These are phyloP conservation scores for Vinca minor DNA, from an alignment of 257 asterid species.

Conservation along the genomic window DNA sequence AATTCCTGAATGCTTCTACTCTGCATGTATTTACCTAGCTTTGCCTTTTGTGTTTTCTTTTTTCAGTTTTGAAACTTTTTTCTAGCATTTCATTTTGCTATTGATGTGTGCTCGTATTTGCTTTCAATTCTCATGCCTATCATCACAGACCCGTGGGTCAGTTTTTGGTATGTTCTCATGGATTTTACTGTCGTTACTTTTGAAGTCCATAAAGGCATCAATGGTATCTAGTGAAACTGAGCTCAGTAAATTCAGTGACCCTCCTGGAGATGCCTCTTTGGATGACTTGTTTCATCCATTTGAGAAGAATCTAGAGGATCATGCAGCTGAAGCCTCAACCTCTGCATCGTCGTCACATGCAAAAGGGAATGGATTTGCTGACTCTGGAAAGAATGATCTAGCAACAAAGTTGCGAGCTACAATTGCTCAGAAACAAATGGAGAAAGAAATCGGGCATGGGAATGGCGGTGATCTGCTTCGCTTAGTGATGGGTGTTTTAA, in stretches of 20 bases:
- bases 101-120: not conserved
- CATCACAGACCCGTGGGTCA: not conserved
- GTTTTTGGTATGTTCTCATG: not conserved
- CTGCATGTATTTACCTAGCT: not conserved
- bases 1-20: not conserved
- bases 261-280: conserved; percentile 90
- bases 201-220: conserved; percentile 58
- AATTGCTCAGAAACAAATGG: conserved; percentile 83
- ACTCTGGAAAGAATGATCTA: conserved; percentile 68
- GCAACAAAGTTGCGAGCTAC: conserved; percentile 91
- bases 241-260: conserved; percentile 85
- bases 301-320: conserved; percentile 46
- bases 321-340: conserved; percentile 63
- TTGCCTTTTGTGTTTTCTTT: too few relatives aligned
- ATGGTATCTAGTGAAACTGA: conserved; percentile 47
- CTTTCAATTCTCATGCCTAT: not conserved
- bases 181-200: conserved; percentile 6
- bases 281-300: conserved; percentile 89
- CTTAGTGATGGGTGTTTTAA: conserved; percentile 86
- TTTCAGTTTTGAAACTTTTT: not conserved
- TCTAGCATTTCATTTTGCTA: not conserved
- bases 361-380: conserved; percentile 36
- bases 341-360: conserved; percentile 66
- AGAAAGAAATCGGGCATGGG: conserved; percentile 60
- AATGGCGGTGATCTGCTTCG: conserved; percentile 83